Evolutionary conservation across 2,329 filamentous ascomycete genomes (phyloP).

Genomic region (Calonectria pseudoturangicola): DNA sequence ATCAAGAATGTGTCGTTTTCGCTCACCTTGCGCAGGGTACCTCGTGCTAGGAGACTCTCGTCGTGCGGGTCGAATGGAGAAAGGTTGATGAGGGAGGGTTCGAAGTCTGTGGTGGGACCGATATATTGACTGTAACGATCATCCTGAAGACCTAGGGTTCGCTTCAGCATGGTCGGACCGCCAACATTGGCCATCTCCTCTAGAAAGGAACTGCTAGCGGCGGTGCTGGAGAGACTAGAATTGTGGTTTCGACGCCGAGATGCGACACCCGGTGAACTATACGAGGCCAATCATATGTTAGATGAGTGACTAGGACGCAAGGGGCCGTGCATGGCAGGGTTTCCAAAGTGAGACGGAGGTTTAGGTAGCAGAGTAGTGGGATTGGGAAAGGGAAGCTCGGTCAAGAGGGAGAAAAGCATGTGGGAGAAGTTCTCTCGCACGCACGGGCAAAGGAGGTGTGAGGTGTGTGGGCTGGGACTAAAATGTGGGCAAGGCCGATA

Average conservation of each 20-base stretch:
- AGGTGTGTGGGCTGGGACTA: slow-evolving; percentile 32
- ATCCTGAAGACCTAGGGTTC: slow-evolving; percentile 84
- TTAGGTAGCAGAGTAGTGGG: slow-evolving; percentile 39
- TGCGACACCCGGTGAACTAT: slow-evolving; percentile 74
- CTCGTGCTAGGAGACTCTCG: slow-evolving; percentile 83
- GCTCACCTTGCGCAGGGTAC: slow-evolving; percentile 84
- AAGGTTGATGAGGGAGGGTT: slow-evolving; percentile 87
- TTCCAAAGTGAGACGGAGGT: slow-evolving; percentile 49
- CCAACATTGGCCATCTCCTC: slow-evolving; percentile 84
- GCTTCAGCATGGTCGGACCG: slow-evolving; percentile 78
- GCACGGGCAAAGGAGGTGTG: slow-evolving; percentile 40
- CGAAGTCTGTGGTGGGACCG: slow-evolving; percentile 88
- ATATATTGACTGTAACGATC: slow-evolving; percentile 90
- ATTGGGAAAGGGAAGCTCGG: slow-evolving; percentile 40
- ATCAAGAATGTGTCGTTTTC: slow-evolving; percentile 87
- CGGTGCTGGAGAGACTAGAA: slow-evolving; percentile 77
- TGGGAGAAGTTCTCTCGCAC: slow-evolving; percentile 46
- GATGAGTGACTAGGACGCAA: slow-evolving; percentile 55
- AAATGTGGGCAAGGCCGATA: slow-evolving; percentile 28
- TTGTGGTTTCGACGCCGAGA: slow-evolving; percentile 71
- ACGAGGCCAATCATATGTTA: slow-evolving; percentile 70
- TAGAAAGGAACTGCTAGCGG: slow-evolving; percentile 77
- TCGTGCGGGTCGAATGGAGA: slow-evolving; percentile 88
- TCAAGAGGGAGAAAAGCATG: slow-evolving; percentile 40
- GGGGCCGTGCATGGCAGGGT: slow-evolving; percentile 41